Conservation (phyloP, 352 stramenopile species). For the Phytophthora cactorum region DNA sequence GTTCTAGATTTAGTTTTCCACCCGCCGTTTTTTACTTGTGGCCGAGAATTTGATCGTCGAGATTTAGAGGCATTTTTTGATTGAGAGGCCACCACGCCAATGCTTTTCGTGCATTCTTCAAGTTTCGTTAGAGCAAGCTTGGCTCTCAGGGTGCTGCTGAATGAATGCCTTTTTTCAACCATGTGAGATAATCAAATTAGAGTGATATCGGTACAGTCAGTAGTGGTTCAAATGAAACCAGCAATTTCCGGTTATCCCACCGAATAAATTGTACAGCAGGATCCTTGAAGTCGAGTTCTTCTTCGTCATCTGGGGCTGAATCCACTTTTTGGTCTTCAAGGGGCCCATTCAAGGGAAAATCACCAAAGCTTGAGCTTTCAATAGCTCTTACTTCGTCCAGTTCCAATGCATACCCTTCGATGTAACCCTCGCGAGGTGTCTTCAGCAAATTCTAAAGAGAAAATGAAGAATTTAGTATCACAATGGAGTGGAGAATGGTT, state of each 20-base stretch:
- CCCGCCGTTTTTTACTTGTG: neutral
- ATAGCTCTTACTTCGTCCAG: slow-evolving; percentile 5
- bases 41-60: slow-evolving; percentile 10
- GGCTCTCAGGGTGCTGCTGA: slow-evolving; percentile 36
- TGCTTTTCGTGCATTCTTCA: slow-evolving; percentile 20
- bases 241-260: slow-evolving; percentile 15
- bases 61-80: slow-evolving; percentile 1
- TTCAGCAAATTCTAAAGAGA: slow-evolving; percentile 44
- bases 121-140: slow-evolving; percentile 24
- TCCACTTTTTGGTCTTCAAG: neutral
- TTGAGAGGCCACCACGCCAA: neutral
- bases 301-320: neutral
- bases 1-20: slow-evolving; percentile 10
- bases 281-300: slow-evolving; percentile 13
- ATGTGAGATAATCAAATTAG: neutral
- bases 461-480: neutral
- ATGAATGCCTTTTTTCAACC: slow-evolving; percentile 38
- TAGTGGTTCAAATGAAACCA: neutral
- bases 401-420: slow-evolving; percentile 7
- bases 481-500: neutral
- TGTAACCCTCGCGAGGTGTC: slow-evolving; percentile 24
- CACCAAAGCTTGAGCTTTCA: neutral
- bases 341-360: neutral
- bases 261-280: slow-evolving; percentile 35
- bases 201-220: no score